A percentile compares a stretch with the other conserved stretches of the same genome.
Conservation (phyloP, 257 asterid species). For the Nicotiana tabacum region DNA sequence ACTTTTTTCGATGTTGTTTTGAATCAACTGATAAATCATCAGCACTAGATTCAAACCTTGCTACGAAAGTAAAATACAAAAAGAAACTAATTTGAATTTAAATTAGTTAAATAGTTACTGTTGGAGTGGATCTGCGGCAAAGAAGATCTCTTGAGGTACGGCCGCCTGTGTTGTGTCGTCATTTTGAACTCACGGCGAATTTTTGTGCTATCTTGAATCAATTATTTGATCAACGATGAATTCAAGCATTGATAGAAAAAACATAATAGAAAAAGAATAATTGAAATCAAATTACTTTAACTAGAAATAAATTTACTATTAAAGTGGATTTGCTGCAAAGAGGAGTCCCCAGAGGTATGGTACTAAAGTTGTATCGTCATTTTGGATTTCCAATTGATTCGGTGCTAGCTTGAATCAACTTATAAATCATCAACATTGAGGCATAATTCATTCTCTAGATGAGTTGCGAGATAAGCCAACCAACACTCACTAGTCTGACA, state of each 20-base stretch:
- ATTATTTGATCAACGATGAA: neutral
- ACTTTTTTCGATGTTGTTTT: no score
- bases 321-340: neutral
- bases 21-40: no score
- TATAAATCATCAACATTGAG: neutral
- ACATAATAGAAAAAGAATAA: neutral
- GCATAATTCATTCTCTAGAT: neutral
- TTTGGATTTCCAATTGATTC: neutral
- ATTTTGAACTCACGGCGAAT: no score
- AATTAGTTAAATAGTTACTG: no score
- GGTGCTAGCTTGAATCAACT: neutral
- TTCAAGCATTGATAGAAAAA: neutral
- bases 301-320: neutral
- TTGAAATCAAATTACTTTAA: neutral
- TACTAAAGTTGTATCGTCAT: neutral
- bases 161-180: neutral
- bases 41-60: no score
- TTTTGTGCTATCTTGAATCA: neutral
- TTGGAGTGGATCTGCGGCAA: neutral
- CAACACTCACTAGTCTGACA: neutral
- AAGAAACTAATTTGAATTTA: no score
- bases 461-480: neutral
- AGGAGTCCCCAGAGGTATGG: neutral
- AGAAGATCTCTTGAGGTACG: neutral
- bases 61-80: no score